phyloP scores from a whole-genome alignment of 805 yeast species.

The Starmerella gropengiesseri region DNA sequence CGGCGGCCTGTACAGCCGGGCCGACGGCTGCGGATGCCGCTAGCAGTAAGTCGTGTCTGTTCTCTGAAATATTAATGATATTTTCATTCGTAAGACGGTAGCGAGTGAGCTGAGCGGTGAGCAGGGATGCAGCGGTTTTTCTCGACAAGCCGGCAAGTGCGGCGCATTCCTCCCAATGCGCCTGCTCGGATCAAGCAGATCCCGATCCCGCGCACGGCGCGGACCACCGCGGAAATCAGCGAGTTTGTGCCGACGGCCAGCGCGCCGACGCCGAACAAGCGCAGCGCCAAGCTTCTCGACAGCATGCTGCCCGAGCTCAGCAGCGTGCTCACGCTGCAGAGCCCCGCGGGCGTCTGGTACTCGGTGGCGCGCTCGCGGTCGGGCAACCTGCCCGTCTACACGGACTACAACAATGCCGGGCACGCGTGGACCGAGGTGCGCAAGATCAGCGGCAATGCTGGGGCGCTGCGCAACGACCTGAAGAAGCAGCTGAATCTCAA shows the following conservation, averaged over 20 bases:
- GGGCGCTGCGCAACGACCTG: slow-evolving; percentile 56
- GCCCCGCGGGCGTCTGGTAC: slow-evolving; percentile 20
- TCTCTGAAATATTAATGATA: no score
- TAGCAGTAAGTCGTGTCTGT: no score
- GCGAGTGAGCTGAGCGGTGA: no score
- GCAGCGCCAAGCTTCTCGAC: slow-evolving; percentile 7
- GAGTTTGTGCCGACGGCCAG: slow-evolving; percentile 5
- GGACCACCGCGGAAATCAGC: slow-evolving; percentile 16
- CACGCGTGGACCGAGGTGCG: slow-evolving; percentile 61
- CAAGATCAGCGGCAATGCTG: slow-evolving; percentile 56
- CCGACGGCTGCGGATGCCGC: no score
- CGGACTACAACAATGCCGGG: slow-evolving; percentile 52
- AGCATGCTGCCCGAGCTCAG: slow-evolving; percentile 12
- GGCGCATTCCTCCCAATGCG: slow-evolving; percentile 14
- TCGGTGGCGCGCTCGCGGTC: slow-evolving; percentile 21
- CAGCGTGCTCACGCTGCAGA: not conserved
- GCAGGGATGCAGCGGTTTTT: slow-evolving; percentile 20
- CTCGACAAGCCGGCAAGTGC: slow-evolving; percentile 9
- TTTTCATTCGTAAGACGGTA: no score
- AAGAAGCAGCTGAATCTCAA: slow-evolving; percentile 39
- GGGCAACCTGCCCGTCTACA: slow-evolving; percentile 75
- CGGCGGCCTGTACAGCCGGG: no score
- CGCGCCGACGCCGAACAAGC: slow-evolving; percentile 1
- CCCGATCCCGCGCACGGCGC: slow-evolving; percentile 46
- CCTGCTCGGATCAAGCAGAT: slow-evolving; percentile 21